Base-by-base conservation (phyloP, 2,329 filamentous ascomycete genomes). In the Biscogniauxia sp. region DNA sequence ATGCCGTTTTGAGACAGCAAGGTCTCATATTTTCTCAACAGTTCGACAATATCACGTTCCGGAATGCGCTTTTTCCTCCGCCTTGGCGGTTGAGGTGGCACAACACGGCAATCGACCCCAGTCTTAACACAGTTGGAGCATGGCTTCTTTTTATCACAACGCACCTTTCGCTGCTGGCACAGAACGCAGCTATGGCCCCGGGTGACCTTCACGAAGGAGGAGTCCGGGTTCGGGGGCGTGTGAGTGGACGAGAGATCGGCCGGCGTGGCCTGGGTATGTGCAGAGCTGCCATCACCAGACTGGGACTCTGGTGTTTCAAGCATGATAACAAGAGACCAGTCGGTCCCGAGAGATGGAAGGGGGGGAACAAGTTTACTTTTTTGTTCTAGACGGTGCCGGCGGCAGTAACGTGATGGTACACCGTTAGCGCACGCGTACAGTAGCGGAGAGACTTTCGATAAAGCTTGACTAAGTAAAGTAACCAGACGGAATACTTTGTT, bases 161-260 rank as follows among this genome's bases (percentile, higher is more conserved):
- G 87, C 51, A 92, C 83, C 73, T 92, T 92, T 62, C 89, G 85
- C 72, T 90, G 88, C 72, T 93, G 89, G 70, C 91, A 94, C 20
- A 88, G 80, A 15, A 91, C 81, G 69, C 91, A 94, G 62, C 83
- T 85, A 63, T 84, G 84, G 61, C 84, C 84, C 55, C 84, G 79
- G 49, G 83, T 86, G 66, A 86, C 74, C 73, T 86, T 86, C 66
- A 83, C 73, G 58, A 77, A 74, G 49, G 78, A 77, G 57, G 77
- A 70, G 61, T 84, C 81, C 58, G 65, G 68, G 63, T 70, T 68
- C 63, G 65, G 69, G 62, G 71, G 71, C 65, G 72, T 66, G 59
- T 70, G 64, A 67, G 68, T 64, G 64, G 70, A 63, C 66, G 68
- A 69, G 20, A 60, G 60, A 55, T 66, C 66, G 62, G 71, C 61